Percentiles rank a stretch among this genome's conserved stretches.
Evolutionary conservation across 2,329 filamentous ascomycete genomes (phyloP).

Genomic region (Thielaviopsis punctulata): DNA sequence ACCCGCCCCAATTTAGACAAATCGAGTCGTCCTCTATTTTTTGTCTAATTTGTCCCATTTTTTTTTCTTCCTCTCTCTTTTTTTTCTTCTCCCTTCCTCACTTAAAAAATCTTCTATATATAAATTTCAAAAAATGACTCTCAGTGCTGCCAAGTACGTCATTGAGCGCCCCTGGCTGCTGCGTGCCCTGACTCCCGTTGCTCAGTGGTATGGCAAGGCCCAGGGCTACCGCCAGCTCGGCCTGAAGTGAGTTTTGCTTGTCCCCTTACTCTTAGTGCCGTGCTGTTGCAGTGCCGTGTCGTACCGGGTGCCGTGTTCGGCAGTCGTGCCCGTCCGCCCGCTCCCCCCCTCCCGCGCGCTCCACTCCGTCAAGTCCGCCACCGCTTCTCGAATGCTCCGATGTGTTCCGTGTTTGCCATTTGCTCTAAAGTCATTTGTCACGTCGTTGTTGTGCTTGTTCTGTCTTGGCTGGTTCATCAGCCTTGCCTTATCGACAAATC

Average conservation of each 20-base stretch:
- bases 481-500: not conserved
- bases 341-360: not conserved
- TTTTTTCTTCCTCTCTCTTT: not conserved
- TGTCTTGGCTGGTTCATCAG: not conserved
- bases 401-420: not conserved
- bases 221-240: conserved; percentile 88
- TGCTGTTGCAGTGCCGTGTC: not conserved
- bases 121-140: conserved; percentile 40
- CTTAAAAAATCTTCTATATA: not conserved
- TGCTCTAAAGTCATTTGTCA: not conserved
- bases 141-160: conserved; percentile 57
- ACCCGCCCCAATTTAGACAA: conserved; percentile 2
- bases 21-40: not conserved
- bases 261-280: too few relatives aligned
- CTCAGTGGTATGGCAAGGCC: conserved; percentile 77
- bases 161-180: conserved; percentile 69
- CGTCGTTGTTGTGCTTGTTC: not conserved
- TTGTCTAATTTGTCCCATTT: not conserved
- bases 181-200: conserved; percentile 49
- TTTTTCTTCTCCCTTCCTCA: not conserved
- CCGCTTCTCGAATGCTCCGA: not conserved
- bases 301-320: not conserved
- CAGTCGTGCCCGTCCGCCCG: not conserved
- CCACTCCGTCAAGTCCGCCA: not conserved
- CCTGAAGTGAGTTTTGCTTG: conserved; percentile 52